Evolutionary conservation across 1,139 yeast species (phyloP).

Genomic region (Yamadazyma songkhlaensis): DNA sequence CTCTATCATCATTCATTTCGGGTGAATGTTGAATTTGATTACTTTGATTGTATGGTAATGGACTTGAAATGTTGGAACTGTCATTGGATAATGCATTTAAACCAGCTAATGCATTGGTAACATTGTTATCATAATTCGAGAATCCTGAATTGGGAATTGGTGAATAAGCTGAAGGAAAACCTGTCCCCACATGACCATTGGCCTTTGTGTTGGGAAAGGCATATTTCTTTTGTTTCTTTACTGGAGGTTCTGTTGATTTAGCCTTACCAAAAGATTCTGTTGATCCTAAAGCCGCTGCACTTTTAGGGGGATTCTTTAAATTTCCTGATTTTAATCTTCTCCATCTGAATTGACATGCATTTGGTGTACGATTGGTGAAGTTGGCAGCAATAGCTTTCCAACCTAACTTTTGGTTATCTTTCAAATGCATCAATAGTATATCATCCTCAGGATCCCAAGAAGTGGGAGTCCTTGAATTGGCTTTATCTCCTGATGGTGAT

Average conservation of each 20-base stretch:
- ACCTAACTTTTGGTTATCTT: constrained; percentile 68
- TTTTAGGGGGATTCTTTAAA: constrained; percentile 54
- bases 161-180: constrained; percentile 33
- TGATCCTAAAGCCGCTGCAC: constrained; percentile 25
- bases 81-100: constrained; percentile 43
- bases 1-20: background rate
- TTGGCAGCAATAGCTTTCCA: constrained; percentile 76
- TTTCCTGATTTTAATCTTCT: constrained; percentile 66
- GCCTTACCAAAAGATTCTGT: constrained; percentile 9
- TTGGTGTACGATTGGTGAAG: constrained; percentile 67
- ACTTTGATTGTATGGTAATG: constrained; percentile 16
- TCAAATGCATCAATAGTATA: constrained; percentile 60
- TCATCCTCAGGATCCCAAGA: constrained; percentile 81
- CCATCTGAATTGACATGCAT: constrained; percentile 81
- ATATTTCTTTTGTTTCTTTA: constrained; percentile 24
- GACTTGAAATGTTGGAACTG: constrained; percentile 34
- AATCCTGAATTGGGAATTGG: constrained; percentile 39
- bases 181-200: constrained; percentile 17
- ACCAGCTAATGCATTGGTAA: constrained; percentile 46
- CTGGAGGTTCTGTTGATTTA: constrained; percentile 8
- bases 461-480: constrained; percentile 50
- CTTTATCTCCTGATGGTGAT: constrained; percentile 5
- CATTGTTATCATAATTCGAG: constrained; percentile 44
- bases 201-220: constrained; percentile 16
- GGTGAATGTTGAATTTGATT: background rate